These are phyloP conservation scores for Fagus sylvatica DNA, from an alignment of 306 rosid species.

Conservation along the genomic window DNA sequence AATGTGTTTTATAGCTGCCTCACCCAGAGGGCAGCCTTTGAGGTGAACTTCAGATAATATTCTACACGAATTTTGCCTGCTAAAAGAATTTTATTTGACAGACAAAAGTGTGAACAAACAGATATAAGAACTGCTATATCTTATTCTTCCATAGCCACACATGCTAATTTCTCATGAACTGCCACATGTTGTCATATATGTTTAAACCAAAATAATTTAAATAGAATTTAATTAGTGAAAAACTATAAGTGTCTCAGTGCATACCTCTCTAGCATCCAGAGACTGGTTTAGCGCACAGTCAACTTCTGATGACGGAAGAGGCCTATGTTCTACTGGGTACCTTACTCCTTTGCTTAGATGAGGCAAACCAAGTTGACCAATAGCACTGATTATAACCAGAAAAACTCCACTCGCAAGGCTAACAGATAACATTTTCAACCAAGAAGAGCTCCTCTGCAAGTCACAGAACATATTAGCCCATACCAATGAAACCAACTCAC, in stretches of 20 bases:
- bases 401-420: slow-evolving; percentile 70
- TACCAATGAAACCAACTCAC: not conserved
- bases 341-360: slow-evolving; percentile 42
- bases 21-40: not conserved
- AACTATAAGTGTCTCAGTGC: not conserved
- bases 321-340: slow-evolving; percentile 31
- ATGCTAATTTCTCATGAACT: not conserved
- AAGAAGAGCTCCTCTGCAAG: slow-evolving; percentile 54
- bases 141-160: not conserved
- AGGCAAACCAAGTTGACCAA: slow-evolving; percentile 58
- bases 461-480: slow-evolving; percentile 15
- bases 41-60: slow-evolving; percentile 8
- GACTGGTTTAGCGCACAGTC: slow-evolving; percentile 37
- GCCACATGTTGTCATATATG: not conserved
- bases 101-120: not conserved
- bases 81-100: not conserved
- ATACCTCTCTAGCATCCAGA: slow-evolving; percentile 55
- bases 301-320: slow-evolving; percentile 55
- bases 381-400: slow-evolving; percentile 59
- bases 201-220: not conserved
- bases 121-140: not conserved
- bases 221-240: not conserved
- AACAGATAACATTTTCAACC: slow-evolving; percentile 52
- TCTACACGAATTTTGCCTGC: not conserved
- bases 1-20: not conserved